A percentile compares a stretch with the other conserved stretches of the same genome.
Evolutionary conservation across 73 alveolate genomes (phyloP).

Genomic region (Tetrahymena malaccensis): DNA sequence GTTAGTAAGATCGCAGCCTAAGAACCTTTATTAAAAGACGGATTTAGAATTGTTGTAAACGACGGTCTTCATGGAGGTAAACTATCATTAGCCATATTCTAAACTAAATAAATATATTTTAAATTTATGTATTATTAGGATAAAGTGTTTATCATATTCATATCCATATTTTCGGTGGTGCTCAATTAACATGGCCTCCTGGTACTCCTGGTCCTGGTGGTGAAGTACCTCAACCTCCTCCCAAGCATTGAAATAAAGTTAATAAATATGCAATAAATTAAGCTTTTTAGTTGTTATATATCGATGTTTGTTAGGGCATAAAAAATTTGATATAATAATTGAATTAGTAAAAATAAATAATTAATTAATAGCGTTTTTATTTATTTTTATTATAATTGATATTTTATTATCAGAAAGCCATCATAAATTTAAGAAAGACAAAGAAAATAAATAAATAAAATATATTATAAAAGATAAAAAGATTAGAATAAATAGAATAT

Average conservation of each 20-base stretch:
- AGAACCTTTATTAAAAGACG: constrained; percentile 70
- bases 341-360: too few species aligned
- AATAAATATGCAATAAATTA: neutral
- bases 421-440: too few species aligned
- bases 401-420: too few species aligned
- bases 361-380: too few species aligned
- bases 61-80: constrained; percentile 79
- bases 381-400: too few species aligned
- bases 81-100: too few species aligned
- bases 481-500: neutral
- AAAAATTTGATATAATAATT: too few species aligned
- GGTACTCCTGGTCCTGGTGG: constrained; percentile 16
- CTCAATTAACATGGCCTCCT: constrained; percentile 55
- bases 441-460: too few species aligned
- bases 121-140: neutral
- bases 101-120: too few species aligned
- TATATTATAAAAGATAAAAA: neutral
- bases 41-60: constrained; percentile 86
- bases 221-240: neutral
- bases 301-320: neutral
- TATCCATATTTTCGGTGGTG: constrained; percentile 89
- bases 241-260: neutral
- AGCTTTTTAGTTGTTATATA: too few species aligned
- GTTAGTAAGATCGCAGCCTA: constrained; percentile 68
- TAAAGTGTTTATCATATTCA: constrained; percentile 84